Evolutionary conservation across 2,329 filamentous ascomycete species (phyloP), one percentile per base, ranked within the genome.

Genomic region (Chrysoporthe austroafricana): DNA sequence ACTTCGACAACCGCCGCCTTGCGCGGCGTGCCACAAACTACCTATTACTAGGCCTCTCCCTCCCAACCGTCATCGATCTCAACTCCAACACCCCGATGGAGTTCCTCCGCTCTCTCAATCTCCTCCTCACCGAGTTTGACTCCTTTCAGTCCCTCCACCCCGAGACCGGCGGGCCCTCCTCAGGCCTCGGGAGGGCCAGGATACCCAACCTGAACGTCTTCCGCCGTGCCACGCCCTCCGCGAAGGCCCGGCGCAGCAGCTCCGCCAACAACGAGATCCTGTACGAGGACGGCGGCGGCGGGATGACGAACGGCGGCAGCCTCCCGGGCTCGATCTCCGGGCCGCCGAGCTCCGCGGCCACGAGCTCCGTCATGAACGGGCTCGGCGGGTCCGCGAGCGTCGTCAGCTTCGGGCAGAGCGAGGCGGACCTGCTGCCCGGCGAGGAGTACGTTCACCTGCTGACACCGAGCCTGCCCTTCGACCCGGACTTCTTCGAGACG

Each of bases 401-500:
- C 26, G 86, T 87, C 75, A 84, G 81, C 70, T 88, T 89, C 74
- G 85, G 81, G 65, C 85, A 84, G 62, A 87, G 84, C 70, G 88
- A 85, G 74, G 86, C 83, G 8, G 91, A 93, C 71, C 84, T 93
- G 34, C 81, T 92, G 0, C 90, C 91, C 0, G 93, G 94, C 48
- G 94, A 97, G 75, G 93, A 96, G 74, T 99, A 97, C 77, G 88
- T 89, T 0, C 90, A 95, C 77, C 84, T 99, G 1, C 85, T 97
- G 26, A 98, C 95, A n/a, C 96, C 96, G 0, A 91, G 90, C 18
- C 81, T 99, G 60, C 96, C 96, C 0, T 99, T 99, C 76, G 94
- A 98, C 71, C 96, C 96, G 0, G 96, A 99, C 79, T 99, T 97
- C 75, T 96, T 95, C 78, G 94, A 96, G 81, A 97, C 94, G 0